Conservation (phyloP, 2,329 filamentous ascomycete species). For the Scortechinia acanthostroma region DNA sequence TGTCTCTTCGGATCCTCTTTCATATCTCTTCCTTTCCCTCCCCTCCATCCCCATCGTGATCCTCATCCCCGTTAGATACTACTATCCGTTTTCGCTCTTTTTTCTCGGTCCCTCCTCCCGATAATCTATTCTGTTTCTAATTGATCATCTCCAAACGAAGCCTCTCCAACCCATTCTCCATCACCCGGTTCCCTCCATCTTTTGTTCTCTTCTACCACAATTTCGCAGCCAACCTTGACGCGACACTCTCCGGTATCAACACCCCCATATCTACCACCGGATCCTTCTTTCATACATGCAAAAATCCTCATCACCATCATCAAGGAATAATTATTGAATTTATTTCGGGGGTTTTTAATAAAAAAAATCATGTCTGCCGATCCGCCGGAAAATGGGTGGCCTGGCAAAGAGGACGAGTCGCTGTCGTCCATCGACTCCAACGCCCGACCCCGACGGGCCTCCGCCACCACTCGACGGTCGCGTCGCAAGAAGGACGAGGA, state of each 20-base stretch:
- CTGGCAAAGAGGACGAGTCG: neutral
- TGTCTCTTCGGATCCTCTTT: neutral
- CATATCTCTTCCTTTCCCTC: neutral
- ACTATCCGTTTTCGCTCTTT: too few relatives aligned
- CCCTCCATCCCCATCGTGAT: too few relatives aligned
- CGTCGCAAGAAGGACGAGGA: slow-evolving; percentile 2
- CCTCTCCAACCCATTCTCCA: too few relatives aligned
- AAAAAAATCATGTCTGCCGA: neutral
- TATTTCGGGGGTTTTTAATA: neutral
- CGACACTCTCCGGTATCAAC: too few relatives aligned
- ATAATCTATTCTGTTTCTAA: too few relatives aligned
- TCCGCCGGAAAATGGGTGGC: neutral
- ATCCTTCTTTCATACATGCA: neutral
- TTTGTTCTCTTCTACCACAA: neutral
- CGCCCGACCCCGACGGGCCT: neutral
- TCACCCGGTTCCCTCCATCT: too few relatives aligned
- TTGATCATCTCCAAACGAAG: too few relatives aligned
- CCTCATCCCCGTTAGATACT: too few relatives aligned
- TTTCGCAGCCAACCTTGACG: too few relatives aligned
- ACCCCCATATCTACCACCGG: neutral
- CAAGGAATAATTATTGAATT: neutral
- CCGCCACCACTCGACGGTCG: neutral
- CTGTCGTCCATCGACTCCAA: neutral
- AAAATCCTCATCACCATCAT: neutral
- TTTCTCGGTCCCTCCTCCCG: too few relatives aligned